Conservation (phyloP, 2,329 filamentous ascomycete species). For the Paraphaeosphaeria sporulosa region DNA sequence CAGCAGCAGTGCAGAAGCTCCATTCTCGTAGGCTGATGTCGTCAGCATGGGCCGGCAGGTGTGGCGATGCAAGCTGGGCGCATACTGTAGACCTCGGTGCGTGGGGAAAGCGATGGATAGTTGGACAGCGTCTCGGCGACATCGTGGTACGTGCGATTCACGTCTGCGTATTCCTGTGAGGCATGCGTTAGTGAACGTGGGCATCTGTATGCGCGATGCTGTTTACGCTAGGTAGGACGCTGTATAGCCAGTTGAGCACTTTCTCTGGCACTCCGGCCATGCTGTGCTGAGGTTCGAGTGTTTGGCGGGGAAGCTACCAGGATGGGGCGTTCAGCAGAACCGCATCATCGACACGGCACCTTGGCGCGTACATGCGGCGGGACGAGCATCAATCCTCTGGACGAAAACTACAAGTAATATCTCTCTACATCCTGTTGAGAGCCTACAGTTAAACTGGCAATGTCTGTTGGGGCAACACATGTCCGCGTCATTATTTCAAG, state of each 20-base stretch:
- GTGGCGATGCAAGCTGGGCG: constrained; percentile 19
- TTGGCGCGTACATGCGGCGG: constrained; percentile 26
- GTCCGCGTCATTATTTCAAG: not conserved
- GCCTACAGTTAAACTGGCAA: no score
- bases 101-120: constrained; percentile 80
- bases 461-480: not conserved
- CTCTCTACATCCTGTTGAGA: no score
- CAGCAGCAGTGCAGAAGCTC: constrained; percentile 83
- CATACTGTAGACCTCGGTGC: constrained; percentile 95
- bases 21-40: constrained; percentile 82
- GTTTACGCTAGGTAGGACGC: constrained; percentile 70
- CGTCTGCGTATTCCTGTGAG: constrained; percentile 85
- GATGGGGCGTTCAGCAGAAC: constrained; percentile 12
- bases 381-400: not conserved
- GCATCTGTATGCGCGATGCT: not conserved
- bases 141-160: constrained; percentile 91
- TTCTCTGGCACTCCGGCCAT: constrained; percentile 81
- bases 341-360: constrained; percentile 22
- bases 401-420: no score
- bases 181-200: constrained; percentile 8
- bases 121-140: constrained; percentile 81
- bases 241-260: constrained; percentile 94
- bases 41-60: constrained; percentile 21
- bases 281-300: constrained; percentile 30
- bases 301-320: constrained; percentile 36